Conservation (phyloP, 1,284 basidiomycete species). For the Ustanciosporium gigantosporum region DNA sequence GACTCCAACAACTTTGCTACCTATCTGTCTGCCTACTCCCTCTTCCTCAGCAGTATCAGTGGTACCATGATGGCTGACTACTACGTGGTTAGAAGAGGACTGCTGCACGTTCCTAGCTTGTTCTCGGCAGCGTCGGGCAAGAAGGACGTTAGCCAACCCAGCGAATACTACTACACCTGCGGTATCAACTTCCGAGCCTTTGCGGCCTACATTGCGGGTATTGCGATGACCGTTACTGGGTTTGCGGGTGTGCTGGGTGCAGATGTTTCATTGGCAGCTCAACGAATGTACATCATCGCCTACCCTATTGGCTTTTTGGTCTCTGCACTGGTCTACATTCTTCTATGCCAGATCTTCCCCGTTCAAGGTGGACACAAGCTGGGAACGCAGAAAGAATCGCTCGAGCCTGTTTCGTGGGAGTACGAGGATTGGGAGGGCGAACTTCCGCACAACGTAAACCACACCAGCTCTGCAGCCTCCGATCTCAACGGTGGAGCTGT, state of each 20-base stretch:
- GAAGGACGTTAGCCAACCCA: slow-evolving; percentile 2
- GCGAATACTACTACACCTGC: slow-evolving; percentile 74
- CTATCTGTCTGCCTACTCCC: slow-evolving; percentile 74
- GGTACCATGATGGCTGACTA: slow-evolving; percentile 67
- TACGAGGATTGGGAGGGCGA: slow-evolving; percentile 21
- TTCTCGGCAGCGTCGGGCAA: slow-evolving; percentile 64
- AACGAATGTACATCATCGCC: slow-evolving; percentile 60
- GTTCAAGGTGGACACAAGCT: slow-evolving; percentile 14
- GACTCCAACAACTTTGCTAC: slow-evolving; percentile 76
- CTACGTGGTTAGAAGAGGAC: slow-evolving; percentile 75
- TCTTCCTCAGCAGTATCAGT: slow-evolving; percentile 61
- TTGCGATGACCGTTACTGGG: slow-evolving; percentile 80
- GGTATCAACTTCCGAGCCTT: slow-evolving; percentile 72
- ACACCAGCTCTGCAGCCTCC: not conserved
- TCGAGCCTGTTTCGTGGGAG: slow-evolving; percentile 44
- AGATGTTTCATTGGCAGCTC: slow-evolving; percentile 44
- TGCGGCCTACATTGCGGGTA: slow-evolving; percentile 73
- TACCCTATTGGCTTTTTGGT: slow-evolving; percentile 60
- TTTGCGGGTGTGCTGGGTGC: slow-evolving; percentile 65
- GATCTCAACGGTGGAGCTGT: no score
- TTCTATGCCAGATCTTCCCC: slow-evolving; percentile 43
- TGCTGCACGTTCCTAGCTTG: slow-evolving; percentile 73
- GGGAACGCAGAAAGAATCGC: slow-evolving; percentile 12
- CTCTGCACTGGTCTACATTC: slow-evolving; percentile 50
- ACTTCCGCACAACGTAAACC: not conserved